These are phyloP conservation scores for Aspergillus novoparasiticus DNA, from an alignment of 2,329 filamentous ascomycete genomes.

Conservation along the genomic window DNA sequence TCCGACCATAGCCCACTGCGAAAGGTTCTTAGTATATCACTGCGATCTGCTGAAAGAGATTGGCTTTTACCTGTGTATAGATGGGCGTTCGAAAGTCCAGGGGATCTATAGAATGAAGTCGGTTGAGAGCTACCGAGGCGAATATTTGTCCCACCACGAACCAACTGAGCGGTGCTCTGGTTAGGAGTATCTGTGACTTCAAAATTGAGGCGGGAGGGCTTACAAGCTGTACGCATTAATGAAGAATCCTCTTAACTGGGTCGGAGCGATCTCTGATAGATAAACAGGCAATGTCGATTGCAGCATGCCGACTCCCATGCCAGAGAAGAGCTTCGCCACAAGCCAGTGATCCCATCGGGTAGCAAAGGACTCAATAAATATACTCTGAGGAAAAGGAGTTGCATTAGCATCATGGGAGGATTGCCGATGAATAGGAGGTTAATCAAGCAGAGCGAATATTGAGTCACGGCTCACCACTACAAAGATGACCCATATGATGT, in stretches of 20 bases:
- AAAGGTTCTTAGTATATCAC: neutral
- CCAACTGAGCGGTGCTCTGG: slow-evolving; percentile 33
- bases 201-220: slow-evolving; percentile 9
- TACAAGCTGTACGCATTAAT: slow-evolving; percentile 47
- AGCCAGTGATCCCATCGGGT: slow-evolving; percentile 46
- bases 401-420: neutral
- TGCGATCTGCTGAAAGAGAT: neutral
- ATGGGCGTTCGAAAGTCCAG: slow-evolving; percentile 44
- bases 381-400: slow-evolving; percentile 24
- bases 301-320: slow-evolving; percentile 48
- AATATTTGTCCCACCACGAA: slow-evolving; percentile 49
- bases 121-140: slow-evolving; percentile 45
- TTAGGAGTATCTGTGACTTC: neutral
- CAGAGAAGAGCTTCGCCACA: slow-evolving; percentile 36
- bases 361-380: slow-evolving; percentile 42
- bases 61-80: slow-evolving; percentile 41
- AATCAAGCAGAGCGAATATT: neutral
- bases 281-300: slow-evolving; percentile 48
- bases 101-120: slow-evolving; percentile 33
- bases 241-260: slow-evolving; percentile 43
- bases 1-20: slow-evolving; percentile 49
- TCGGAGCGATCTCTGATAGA: slow-evolving; percentile 46
- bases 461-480: slow-evolving; percentile 25
- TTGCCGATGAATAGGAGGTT: neutral
- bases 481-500: slow-evolving; percentile 39